Conservation (phyloP, 139 green algal species). For the Closterium sp. region DNA sequence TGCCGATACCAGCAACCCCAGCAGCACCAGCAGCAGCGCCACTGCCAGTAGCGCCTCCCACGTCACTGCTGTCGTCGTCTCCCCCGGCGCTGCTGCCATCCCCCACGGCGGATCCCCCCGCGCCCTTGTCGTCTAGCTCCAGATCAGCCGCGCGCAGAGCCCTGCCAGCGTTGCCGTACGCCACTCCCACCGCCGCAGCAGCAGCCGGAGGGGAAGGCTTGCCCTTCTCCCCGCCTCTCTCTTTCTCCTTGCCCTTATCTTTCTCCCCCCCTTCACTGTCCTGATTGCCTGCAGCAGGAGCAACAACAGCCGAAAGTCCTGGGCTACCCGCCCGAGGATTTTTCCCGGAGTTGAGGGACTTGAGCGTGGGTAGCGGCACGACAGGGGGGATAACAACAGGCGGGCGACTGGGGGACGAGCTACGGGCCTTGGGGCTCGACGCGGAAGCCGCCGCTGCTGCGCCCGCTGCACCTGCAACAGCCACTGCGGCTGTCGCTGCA, state of each 20-base stretch:
- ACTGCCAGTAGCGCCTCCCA: not conserved
- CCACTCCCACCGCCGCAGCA: not conserved
- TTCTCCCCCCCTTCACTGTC: not conserved
- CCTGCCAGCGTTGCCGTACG: not conserved
- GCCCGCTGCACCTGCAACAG: not conserved
- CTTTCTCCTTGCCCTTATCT: not conserved
- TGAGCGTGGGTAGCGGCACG: not conserved
- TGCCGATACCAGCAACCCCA: not conserved
- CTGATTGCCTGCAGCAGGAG: not conserved
- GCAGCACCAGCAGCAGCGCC: not conserved
- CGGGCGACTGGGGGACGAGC: not conserved
- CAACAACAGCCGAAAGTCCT: not conserved
- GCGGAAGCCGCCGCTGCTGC: not conserved
- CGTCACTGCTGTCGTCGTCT: not conserved
- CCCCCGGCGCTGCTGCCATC: not conserved
- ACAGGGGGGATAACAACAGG: not conserved
- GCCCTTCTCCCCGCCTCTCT: not conserved
- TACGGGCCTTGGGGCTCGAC: not conserved
- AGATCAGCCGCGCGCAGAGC: not conserved
- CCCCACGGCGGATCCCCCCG: not conserved
- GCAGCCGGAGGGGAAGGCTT: not conserved
- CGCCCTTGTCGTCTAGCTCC: not conserved
- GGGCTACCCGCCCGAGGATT: not conserved
- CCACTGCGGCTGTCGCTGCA: not conserved
- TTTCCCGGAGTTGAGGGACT: not conserved